These are phyloP conservation scores for Schizothecium vesticola DNA, from an alignment of 495 filamentous ascomycete species.

Conservation along the genomic window DNA sequence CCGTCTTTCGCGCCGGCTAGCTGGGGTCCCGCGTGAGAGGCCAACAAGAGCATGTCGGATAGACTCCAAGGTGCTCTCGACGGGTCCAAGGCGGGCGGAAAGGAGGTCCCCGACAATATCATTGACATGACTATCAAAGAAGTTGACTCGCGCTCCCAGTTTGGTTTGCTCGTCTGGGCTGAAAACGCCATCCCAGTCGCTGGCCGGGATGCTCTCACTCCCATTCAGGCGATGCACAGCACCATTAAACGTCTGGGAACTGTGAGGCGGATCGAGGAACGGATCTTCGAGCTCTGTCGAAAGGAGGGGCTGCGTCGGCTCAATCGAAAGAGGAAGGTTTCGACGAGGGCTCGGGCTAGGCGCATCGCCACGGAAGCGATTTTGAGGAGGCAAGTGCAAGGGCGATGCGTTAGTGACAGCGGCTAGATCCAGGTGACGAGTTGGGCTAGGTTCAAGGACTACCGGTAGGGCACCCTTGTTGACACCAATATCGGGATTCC, in stretches of 20 bases:
- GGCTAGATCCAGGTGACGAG: conserved; percentile 30
- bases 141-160: conserved; percentile 62
- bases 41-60: conserved; percentile 65
- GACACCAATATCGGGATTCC: conserved; percentile 65
- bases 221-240: conserved; percentile 63
- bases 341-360: conserved; percentile 70
- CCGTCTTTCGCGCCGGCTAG: conserved; percentile 43
- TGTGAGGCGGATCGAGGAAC: conserved; percentile 39
- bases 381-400: conserved; percentile 49
- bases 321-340: conserved; percentile 39
- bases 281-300: conserved; percentile 45
- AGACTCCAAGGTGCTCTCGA: conserved; percentile 67
- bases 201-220: conserved; percentile 59
- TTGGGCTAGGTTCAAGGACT: conserved; percentile 40
- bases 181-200: conserved; percentile 87
- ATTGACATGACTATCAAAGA: conserved; percentile 86
- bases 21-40: conserved; percentile 36
- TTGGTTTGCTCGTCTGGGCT: conserved; percentile 78
- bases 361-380: conserved; percentile 60
- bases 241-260: conserved; percentile 42
- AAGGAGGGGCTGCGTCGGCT: conserved; percentile 27
- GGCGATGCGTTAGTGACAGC: conserved; percentile 46
- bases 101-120: conserved; percentile 76
- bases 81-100: conserved; percentile 65
- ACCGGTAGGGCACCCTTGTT: conserved; percentile 50